A percentile compares a stretch with the other conserved stretches of the same genome.
phyloP scores from a whole-genome alignment of 139 green algal genomes.

The Coelastrella sp. region DNA sequence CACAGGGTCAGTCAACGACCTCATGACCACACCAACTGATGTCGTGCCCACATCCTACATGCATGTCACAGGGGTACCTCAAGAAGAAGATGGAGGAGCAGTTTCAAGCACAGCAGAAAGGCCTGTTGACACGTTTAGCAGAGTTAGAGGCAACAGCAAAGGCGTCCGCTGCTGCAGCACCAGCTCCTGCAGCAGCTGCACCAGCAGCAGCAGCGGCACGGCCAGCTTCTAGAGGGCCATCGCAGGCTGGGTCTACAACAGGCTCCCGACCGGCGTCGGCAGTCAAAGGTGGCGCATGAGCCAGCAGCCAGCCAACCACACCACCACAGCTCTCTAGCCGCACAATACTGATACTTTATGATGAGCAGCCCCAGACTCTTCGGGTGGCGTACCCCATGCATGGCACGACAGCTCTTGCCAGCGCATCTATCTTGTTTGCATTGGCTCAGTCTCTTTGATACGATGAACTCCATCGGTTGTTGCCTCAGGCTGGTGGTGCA shows the following conservation, averaged over 20 bases:
- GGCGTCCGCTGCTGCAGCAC: not conserved
- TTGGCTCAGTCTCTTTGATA: too few species aligned
- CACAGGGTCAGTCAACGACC: too few species aligned
- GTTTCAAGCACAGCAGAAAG: slow-evolving; percentile 61
- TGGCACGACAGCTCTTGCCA: too few species aligned
- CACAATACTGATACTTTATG: too few species aligned
- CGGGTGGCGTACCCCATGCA: too few species aligned
- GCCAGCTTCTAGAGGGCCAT: not conserved
- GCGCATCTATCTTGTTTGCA: too few species aligned
- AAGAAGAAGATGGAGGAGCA: slow-evolving; percentile 64
- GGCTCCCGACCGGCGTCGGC: not conserved
- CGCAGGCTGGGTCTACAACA: not conserved
- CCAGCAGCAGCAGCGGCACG: not conserved
- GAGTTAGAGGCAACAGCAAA: slow-evolving; percentile 56
- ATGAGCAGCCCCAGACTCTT: too few species aligned
- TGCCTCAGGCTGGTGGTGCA: too few species aligned
- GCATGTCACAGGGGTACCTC: slow-evolving; percentile 47
- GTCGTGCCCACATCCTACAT: too few species aligned
- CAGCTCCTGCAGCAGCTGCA: not conserved
- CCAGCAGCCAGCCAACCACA: not conserved
- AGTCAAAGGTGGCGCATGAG: not conserved
- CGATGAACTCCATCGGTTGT: too few species aligned
- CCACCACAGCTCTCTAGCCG: too few species aligned
- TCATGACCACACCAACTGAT: too few species aligned
- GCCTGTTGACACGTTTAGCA: slow-evolving; percentile 58